phyloP scores from a whole-genome alignment of 1,284 basidiomycete genomes.

The Tremellales sp. region DNA sequence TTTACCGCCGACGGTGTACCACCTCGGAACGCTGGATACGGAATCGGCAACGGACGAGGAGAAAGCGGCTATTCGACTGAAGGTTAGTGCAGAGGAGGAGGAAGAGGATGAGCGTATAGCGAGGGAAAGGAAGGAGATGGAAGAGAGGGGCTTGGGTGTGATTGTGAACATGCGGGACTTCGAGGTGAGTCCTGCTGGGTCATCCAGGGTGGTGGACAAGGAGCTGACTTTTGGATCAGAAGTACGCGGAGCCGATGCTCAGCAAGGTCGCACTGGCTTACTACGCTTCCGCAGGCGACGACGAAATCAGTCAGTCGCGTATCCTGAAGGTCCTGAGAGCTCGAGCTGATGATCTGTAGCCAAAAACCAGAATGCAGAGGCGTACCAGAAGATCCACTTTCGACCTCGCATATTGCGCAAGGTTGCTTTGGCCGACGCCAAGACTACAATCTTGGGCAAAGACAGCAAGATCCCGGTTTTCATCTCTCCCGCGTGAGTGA shows the following conservation, averaged over 20 bases:
- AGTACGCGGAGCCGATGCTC: conserved; percentile 57
- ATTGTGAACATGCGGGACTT: conserved; percentile 44
- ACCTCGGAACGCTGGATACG: conserved; percentile 28
- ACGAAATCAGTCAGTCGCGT: conserved; percentile 63
- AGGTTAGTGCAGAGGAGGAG: conserved; percentile 32
- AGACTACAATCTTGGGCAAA: conserved; percentile 71
- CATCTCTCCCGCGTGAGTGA: conserved; percentile 61
- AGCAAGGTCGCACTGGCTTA: conserved; percentile 72
- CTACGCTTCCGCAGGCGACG: conserved; percentile 76
- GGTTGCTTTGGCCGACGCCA: conserved; percentile 65
- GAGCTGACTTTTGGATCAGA: conserved; percentile 44
- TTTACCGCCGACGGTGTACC: conserved; percentile 32
- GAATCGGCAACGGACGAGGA: conserved; percentile 26
- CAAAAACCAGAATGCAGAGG: conserved; percentile 61
- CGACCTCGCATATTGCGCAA: conserved; percentile 70
- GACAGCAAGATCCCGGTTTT: conserved; percentile 74
- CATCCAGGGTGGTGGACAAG: background rate
- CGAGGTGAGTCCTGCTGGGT: conserved; percentile 22
- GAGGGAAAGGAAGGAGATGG: conserved; percentile 30
- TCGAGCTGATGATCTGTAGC: conserved; percentile 22
- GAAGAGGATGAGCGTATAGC: conserved; percentile 34
- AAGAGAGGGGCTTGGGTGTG: conserved; percentile 36
- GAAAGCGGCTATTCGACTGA: conserved; percentile 30
- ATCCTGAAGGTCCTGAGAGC: background rate
- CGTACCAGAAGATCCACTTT: conserved; percentile 77